Evolutionary conservation across 805 yeast genomes (phyloP), one percentile per base, ranked within the genome.

Genomic region (Teunomyces gatunensis): DNA sequence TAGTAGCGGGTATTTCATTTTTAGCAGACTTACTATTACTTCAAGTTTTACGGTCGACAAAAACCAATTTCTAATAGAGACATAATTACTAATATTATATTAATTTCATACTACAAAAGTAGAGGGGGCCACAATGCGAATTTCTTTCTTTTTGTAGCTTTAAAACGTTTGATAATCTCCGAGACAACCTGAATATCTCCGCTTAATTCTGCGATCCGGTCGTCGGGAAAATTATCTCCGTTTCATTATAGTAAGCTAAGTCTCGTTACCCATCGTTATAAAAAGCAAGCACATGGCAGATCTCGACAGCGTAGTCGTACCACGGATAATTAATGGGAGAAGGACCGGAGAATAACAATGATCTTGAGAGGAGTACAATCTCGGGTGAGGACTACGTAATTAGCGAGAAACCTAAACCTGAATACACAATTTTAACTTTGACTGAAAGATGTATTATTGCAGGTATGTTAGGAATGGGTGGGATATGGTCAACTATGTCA

Each of bases 401-500:
- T 3, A 9, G 6, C 7, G 41, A 21, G 28, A 20, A 39, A 20
- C 13, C 18, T 6, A n/a, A 11, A 17, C 3, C 52, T 5, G 45
- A 48, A 3, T 72, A 74, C 54, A 69, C 86, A 0, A 73, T 82
- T 5, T 70, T 80, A 34, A 63, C 69, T 0, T 49, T 55, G 3
- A 47, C 46, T 2, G 85, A 80, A 39, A 73, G 74, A 50, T 41
- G 58, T 10, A 27, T 73, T 4, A 54, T 83, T 30, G 53, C 75
- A 72, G 1, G 50, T 54, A 4, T 65, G 65, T 27, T 74, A 72
- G 49, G 79, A 75, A 1, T 69, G 7, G 67, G 79, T 1, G 87
- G 89, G 0, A 65, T 81, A 34, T 84, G 85, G 71, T 86, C 95
- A 1, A 72, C 94, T 0, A 68, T 86, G 2, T 81, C 91, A 0